Evolutionary conservation across 106 monocot species (phyloP).

Genomic region (Chionographis japonica): DNA sequence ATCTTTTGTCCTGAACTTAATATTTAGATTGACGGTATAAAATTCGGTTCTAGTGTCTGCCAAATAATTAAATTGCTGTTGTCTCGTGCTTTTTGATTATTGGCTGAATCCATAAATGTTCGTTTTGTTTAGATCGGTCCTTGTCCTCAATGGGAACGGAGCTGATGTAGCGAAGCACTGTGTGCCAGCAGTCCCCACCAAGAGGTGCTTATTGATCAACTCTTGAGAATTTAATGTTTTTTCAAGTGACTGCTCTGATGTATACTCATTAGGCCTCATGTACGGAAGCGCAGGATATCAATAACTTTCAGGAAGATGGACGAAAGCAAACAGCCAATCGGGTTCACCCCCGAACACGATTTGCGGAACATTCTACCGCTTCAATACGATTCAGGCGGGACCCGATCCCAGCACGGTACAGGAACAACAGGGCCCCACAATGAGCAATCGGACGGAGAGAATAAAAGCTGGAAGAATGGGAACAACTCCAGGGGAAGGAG

Average conservation of each 20-base stretch:
- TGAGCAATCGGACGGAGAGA: not conserved
- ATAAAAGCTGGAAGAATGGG: conserved; percentile 10
- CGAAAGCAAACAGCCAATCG: conserved; percentile 31
- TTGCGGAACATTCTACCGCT: conserved; percentile 51
- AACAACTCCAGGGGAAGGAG: conserved; percentile 22
- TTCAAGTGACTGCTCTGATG: not conserved
- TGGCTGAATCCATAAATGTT: not conserved
- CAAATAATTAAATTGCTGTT: too few relatives aligned
- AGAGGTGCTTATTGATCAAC: conserved; percentile 35
- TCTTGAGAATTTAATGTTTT: not conserved
- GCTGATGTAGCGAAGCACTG: conserved; percentile 92
- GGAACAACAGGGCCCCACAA: not conserved
- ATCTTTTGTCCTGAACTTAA: too few relatives aligned
- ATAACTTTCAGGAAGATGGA: conserved; percentile 87
- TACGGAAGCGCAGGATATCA: conserved; percentile 50
- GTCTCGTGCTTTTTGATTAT: not conserved
- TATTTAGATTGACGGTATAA: too few relatives aligned
- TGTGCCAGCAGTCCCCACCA: conserved; percentile 70
- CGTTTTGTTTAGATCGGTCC: conserved; percentile 55
- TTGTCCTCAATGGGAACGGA: conserved; percentile 79
- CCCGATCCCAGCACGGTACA: not conserved
- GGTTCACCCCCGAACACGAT: conserved; percentile 51
- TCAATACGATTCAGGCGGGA: conserved; percentile 11
- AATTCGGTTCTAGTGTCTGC: too few relatives aligned
- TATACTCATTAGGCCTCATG: not conserved